Conservation (phyloP, 2,329 filamentous ascomycete species). For the Aspergillus sclerotialis region DNA sequence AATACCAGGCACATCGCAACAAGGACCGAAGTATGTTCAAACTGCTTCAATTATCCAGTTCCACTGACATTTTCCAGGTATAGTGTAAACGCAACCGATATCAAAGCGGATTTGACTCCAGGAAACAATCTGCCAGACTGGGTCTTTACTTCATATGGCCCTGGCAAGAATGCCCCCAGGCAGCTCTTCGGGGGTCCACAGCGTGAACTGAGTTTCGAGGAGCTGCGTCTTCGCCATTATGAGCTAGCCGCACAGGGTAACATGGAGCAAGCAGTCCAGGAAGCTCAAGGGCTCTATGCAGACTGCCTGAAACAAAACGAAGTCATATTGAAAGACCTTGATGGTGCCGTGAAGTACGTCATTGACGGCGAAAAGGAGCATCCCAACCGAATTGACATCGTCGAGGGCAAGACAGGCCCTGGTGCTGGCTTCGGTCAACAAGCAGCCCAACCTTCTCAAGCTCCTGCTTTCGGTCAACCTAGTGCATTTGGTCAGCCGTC, state of each 20-base stretch:
- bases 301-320: slow-evolving; percentile 66
- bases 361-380: slow-evolving; percentile 60
- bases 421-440: slow-evolving; percentile 12
- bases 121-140: slow-evolving; percentile 66
- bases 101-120: slow-evolving; percentile 58
- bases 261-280: slow-evolving; percentile 45
- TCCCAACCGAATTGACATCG: slow-evolving; percentile 63
- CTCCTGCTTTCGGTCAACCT: slow-evolving; percentile 20
- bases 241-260: slow-evolving; percentile 57
- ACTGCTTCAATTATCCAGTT: slow-evolving; percentile 3
- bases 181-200: slow-evolving; percentile 75
- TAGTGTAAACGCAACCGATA: slow-evolving; percentile 50
- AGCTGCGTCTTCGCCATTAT: slow-evolving; percentile 70
- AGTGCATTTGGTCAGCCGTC: slow-evolving; percentile 8
- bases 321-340: slow-evolving; percentile 59
- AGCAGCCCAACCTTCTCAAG: slow-evolving; percentile 11
- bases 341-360: slow-evolving; percentile 66
- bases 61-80: slow-evolving; percentile 34
- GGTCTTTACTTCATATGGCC: slow-evolving; percentile 81
- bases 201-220: slow-evolving; percentile 82
- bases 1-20: slow-evolving; percentile 14
- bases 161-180: slow-evolving; percentile 66
- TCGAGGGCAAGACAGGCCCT: slow-evolving; percentile 23
- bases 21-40: slow-evolving; percentile 16
- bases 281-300: slow-evolving; percentile 50